phyloP scores from a whole-genome alignment of 106 monocot genomes.

The Vanilla planifolia region DNA sequence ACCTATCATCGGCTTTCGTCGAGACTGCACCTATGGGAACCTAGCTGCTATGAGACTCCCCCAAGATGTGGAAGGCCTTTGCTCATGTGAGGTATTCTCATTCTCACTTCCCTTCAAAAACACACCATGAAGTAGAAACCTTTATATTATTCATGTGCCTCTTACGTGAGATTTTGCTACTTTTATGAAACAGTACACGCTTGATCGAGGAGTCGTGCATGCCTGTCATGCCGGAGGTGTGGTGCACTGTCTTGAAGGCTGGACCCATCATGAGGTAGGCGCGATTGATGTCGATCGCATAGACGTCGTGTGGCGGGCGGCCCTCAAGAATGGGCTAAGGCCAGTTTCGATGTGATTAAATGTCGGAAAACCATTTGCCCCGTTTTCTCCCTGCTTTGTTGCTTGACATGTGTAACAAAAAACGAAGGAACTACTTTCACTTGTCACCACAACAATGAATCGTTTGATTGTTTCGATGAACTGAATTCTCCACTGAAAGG shows the following conservation, averaged over 20 bases:
- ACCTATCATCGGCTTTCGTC: slow-evolving; percentile 67
- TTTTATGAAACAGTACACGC: slow-evolving; percentile 45
- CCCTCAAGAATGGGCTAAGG: slow-evolving; percentile 64
- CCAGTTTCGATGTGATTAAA: slow-evolving; percentile 30
- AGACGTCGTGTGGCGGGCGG: slow-evolving; percentile 81
- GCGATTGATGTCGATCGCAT: slow-evolving; percentile 90
- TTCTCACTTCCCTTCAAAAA: no score
- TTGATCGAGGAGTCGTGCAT: slow-evolving; percentile 78
- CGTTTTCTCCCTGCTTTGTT: not conserved
- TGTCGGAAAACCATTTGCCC: not conserved
- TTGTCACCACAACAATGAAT: not conserved
- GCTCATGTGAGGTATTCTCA: slow-evolving; percentile 71
- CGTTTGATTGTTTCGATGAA: not conserved
- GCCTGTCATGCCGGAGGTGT: slow-evolving; percentile 93
- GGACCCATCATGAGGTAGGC: slow-evolving; percentile 90
- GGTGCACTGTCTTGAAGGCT: slow-evolving; percentile 82
- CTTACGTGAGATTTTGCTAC: not conserved
- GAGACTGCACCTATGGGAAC: slow-evolving; percentile 94
- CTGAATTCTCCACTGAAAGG: not conserved
- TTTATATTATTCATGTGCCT: not conserved
- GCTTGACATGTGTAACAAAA: not conserved
- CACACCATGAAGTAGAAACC: not conserved
- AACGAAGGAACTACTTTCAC: not conserved
- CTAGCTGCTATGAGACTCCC: slow-evolving; percentile 90
- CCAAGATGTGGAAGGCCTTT: slow-evolving; percentile 66